phyloP scores from a whole-genome alignment of 225 moss, liverwort and hornwort genomes.

The Takakia lepidozioides region DNA sequence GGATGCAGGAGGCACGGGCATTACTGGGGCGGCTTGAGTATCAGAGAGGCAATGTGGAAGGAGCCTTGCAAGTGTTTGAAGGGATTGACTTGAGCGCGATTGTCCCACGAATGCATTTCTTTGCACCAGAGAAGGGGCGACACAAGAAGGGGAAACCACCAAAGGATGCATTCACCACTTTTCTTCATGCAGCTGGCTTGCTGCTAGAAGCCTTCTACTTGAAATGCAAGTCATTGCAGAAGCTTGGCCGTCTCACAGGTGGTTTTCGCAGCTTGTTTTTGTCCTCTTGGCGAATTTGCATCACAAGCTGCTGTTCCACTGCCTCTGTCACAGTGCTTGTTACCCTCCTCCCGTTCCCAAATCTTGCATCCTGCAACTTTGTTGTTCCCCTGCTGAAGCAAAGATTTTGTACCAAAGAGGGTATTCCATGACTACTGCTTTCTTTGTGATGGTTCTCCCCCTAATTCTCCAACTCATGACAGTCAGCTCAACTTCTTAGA shows the following conservation, averaged over 20 bases:
- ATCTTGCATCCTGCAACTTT: too few relatives aligned
- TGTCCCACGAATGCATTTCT: slow-evolving; percentile 51
- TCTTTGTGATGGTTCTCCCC: too few relatives aligned
- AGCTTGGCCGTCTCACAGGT: slow-evolving; percentile 60
- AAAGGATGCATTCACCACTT: slow-evolving; percentile 49
- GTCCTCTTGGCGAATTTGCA: too few relatives aligned
- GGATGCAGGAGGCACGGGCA: slow-evolving; percentile 63
- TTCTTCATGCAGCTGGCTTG: slow-evolving; percentile 60
- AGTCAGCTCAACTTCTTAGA: too few relatives aligned
- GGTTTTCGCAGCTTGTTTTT: too few relatives aligned
- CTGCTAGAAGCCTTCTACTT: slow-evolving; percentile 66
- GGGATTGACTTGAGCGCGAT: slow-evolving; percentile 52
- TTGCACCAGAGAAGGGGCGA: slow-evolving; percentile 45
- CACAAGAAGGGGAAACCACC: slow-evolving; percentile 35
- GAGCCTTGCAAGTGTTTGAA: slow-evolving; percentile 55
- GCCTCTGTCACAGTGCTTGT: too few relatives aligned
- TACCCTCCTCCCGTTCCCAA: too few relatives aligned
- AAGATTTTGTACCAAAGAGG: too few relatives aligned
- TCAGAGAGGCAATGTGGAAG: slow-evolving; percentile 66
- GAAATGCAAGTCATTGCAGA: slow-evolving; percentile 76
- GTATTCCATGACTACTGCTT: too few relatives aligned
- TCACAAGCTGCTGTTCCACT: too few relatives aligned
- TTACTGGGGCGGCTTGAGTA: slow-evolving; percentile 68
- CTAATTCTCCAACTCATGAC: too few relatives aligned
- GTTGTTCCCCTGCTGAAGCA: too few relatives aligned